Evolutionary conservation across 345 rosid genomes (phyloP).

Genomic region (Bretschneidera sinensis): DNA sequence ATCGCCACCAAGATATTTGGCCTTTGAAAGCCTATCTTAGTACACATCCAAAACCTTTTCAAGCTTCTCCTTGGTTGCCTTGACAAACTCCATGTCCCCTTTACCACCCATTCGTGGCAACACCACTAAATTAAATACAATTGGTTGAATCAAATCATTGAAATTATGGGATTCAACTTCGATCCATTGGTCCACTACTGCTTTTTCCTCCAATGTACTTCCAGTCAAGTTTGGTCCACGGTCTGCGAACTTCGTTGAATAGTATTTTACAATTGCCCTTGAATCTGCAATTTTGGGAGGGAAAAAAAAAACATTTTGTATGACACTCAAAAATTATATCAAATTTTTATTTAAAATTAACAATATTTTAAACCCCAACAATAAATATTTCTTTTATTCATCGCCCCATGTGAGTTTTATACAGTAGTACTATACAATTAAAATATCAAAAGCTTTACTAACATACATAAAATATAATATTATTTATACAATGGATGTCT

Average conservation of each 20-base stretch:
- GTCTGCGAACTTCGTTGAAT: constrained; percentile 64
- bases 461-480: too few relatives aligned
- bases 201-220: constrained; percentile 48
- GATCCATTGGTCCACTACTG: constrained; percentile 88
- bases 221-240: constrained; percentile 59
- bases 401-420: too few relatives aligned
- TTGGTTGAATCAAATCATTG: constrained; percentile 43
- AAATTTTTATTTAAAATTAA: too few relatives aligned
- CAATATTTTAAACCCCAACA: too few relatives aligned
- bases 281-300: constrained; percentile 59
- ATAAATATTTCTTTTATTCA: too few relatives aligned
- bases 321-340: too few relatives aligned
- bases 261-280: constrained; percentile 74
- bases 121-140: constrained; percentile 48
- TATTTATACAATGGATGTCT: too few relatives aligned
- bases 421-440: too few relatives aligned
- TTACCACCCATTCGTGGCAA: constrained; percentile 47
- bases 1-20: constrained; percentile 60
- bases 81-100: constrained; percentile 40
- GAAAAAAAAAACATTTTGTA: background rate
- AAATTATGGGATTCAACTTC: constrained; percentile 85
- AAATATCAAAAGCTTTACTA: too few relatives aligned
- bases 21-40: constrained; percentile 47
- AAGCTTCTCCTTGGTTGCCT: constrained; percentile 39
- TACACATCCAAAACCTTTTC: constrained; percentile 61